A percentile compares a stretch with the other conserved stretches of the same genome.
phyloP scores from a whole-genome alignment of 2,329 filamentous ascomycete genomes.

The Nigrospora sphaerica region DNA sequence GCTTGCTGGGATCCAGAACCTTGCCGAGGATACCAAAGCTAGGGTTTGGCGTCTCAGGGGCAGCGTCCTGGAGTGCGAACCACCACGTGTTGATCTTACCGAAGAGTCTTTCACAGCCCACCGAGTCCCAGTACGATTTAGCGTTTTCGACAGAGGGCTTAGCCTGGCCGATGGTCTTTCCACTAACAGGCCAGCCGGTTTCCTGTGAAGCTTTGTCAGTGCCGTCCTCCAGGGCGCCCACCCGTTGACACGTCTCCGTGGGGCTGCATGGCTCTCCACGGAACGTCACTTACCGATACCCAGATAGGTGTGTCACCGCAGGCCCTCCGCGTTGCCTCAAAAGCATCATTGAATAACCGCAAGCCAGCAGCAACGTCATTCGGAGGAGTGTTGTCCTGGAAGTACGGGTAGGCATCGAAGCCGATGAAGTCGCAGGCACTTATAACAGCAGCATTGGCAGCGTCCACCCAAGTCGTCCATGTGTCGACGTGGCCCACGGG shows the following conservation, averaged over 20 bases:
- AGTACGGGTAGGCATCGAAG: conserved; percentile 82
- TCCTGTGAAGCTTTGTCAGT: background rate
- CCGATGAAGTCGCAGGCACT: conserved; percentile 71
- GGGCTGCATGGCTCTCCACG: background rate
- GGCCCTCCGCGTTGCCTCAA: conserved; percentile 50
- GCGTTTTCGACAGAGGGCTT: conserved; percentile 62
- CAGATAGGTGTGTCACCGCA: conserved; percentile 66
- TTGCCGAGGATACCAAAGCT: conserved; percentile 64
- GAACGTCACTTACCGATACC: conserved; percentile 81
- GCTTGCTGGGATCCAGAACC: conserved; percentile 38
- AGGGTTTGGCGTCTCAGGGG: conserved; percentile 51
- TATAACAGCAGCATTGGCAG: conserved; percentile 63
- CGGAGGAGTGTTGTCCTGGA: conserved; percentile 54
- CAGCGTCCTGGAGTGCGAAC: conserved; percentile 67
- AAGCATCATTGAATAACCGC: conserved; percentile 60
- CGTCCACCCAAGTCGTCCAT: conserved; percentile 74
- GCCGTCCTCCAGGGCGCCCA: background rate
- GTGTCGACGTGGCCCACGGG: conserved; percentile 83
- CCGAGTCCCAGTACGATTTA: conserved; percentile 71
- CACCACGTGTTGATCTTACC: conserved; percentile 64
- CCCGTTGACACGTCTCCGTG: too few relatives aligned
- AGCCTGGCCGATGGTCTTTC: conserved; percentile 53
- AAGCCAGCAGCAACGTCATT: conserved; percentile 61
- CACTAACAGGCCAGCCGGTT: conserved; percentile 69
- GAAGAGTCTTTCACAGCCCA: conserved; percentile 62